A percentile compares a stretch with the other conserved stretches of the same genome.
These are phyloP conservation scores for Kregervanrija pseudodelftensis DNA, from an alignment of 805 yeast genomes.

Conservation along the genomic window DNA sequence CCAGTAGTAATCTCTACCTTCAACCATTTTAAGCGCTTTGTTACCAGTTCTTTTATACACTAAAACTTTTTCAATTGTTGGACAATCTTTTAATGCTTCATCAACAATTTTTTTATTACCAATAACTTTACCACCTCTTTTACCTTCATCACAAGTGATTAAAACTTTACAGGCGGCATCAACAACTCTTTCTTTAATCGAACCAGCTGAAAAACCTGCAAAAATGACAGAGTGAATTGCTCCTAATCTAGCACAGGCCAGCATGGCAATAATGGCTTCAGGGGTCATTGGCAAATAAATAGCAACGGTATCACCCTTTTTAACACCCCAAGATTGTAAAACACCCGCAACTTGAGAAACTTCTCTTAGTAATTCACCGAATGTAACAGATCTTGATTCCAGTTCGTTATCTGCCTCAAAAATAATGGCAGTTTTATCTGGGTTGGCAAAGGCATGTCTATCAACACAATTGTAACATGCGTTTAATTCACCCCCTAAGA, in stretches of 20 bases:
- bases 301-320: slow-evolving; percentile 94
- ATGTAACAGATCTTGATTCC: slow-evolving; percentile 69
- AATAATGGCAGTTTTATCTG: slow-evolving; percentile 76
- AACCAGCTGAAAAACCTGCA: slow-evolving; percentile 94
- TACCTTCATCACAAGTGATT: slow-evolving; percentile 92
- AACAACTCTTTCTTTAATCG: slow-evolving; percentile 80
- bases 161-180: slow-evolving; percentile 84
- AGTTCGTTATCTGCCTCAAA: slow-evolving; percentile 91
- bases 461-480: slow-evolving; percentile 94
- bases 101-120: slow-evolving; percentile 92
- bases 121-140: slow-evolving; percentile 91
- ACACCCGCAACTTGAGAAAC: slow-evolving; percentile 85
- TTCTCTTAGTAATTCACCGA: slow-evolving; percentile 76
- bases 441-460: slow-evolving; percentile 85
- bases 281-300: slow-evolving; percentile 97
- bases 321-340: slow-evolving; percentile 76
- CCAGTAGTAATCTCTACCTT: slow-evolving; percentile 92
- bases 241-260: slow-evolving; percentile 90
- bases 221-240: slow-evolving; percentile 94
- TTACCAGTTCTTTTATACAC: slow-evolving; percentile 87
- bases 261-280: slow-evolving; percentile 88
- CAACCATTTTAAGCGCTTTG: slow-evolving; percentile 59
- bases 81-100: slow-evolving; percentile 76
- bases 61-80: slow-evolving; percentile 71
- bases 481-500: slow-evolving; percentile 84